Conservation (phyloP, 2,329 filamentous ascomycete genomes). For the Cercospora sp. region DNA sequence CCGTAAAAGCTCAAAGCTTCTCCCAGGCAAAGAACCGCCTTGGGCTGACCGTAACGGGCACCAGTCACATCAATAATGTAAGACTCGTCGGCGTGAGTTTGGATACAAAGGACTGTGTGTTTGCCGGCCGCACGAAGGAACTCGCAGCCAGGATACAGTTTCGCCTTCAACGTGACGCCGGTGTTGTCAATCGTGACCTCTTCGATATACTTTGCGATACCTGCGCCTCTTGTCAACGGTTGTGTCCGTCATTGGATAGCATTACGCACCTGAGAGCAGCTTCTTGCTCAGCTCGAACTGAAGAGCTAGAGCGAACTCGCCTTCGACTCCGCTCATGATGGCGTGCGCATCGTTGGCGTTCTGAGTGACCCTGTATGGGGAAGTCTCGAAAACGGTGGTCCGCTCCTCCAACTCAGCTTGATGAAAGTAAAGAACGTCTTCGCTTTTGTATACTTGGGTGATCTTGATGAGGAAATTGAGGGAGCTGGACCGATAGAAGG, state of each 20-base stretch:
- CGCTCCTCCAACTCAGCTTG: too few species aligned
- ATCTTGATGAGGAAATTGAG: conserved; percentile 11
- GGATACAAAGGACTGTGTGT: background rate
- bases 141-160: too few species aligned
- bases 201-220: background rate
- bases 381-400: background rate
- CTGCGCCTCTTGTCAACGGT: background rate
- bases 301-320: background rate
- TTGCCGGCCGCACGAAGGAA: too few species aligned
- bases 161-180: background rate
- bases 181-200: background rate
- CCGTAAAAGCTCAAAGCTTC: background rate
- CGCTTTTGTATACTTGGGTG: background rate
- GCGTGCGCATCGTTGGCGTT: background rate
- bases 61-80: conserved; percentile 1
- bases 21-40: background rate
- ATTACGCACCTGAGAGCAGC: background rate
- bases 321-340: background rate
- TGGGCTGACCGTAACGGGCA: background rate
- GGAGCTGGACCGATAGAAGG: conserved; percentile 21
- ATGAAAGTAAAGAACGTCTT: too few species aligned
- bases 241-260: too few species aligned
- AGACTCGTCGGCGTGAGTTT: conserved; percentile 1
- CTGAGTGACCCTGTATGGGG: background rate
- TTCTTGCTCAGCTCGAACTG: conserved; percentile 1